Evolutionary conservation across 2,329 filamentous ascomycete species (phyloP).

Genomic region (Calonectria pseudoreteaudii): DNA sequence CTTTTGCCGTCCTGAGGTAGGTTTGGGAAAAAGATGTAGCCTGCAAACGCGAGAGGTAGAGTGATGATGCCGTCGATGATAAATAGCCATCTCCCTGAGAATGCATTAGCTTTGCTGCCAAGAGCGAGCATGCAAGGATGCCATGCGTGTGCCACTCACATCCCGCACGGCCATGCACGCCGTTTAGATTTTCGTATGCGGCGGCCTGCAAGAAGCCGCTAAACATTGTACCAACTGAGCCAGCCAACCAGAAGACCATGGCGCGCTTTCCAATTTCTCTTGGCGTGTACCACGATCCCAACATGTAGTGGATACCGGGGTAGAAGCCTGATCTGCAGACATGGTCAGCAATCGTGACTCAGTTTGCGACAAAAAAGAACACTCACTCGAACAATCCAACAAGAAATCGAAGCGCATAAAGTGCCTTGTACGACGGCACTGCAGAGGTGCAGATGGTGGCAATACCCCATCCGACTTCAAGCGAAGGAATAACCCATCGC

Average conservation of each 20-base stretch:
- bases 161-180: constrained; percentile 28
- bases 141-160: constrained; percentile 18
- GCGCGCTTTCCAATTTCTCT: constrained; percentile 36
- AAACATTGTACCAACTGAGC: constrained; percentile 30
- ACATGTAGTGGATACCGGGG: constrained; percentile 34
- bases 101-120: background rate
- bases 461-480: constrained; percentile 33
- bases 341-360: background rate
- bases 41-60: constrained; percentile 24
- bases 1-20: constrained; percentile 32
- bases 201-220: constrained; percentile 33
- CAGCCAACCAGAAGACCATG: constrained; percentile 37
- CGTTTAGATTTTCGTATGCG: constrained; percentile 29
- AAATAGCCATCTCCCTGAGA: constrained; percentile 32
- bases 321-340: constrained; percentile 26
- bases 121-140: background rate
- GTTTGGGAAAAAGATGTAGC: constrained; percentile 33
- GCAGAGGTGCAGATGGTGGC: constrained; percentile 29
- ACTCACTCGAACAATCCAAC: constrained; percentile 34
- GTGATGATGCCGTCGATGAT: constrained; percentile 36
- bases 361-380: background rate
- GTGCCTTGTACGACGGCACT: constrained; percentile 19
- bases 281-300: constrained; percentile 39
- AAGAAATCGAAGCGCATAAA: constrained; percentile 31
- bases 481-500: constrained; percentile 34